Base-by-base conservation (phyloP, 306 rosid genomes). In the Echinosophora koreensis region DNA sequence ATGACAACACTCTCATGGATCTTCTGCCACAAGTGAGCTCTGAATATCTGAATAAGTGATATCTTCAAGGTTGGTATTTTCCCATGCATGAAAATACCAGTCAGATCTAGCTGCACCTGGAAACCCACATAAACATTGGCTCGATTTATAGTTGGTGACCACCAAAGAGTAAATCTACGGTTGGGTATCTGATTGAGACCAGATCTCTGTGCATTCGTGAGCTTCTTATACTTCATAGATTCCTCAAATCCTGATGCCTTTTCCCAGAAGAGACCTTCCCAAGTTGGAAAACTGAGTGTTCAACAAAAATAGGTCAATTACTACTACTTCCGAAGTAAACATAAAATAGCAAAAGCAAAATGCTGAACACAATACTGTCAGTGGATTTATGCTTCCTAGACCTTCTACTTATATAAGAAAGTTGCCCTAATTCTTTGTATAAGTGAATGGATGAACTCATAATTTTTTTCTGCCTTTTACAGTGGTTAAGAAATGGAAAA, bases 231-330 rank as follows among this genome's bases (percentile, higher is more conserved):
- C 89, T 96, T 96, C 99, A 96, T 96, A 14, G 99, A 92, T 85
- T 96, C 99, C 87, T 96, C 99, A 86, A 96, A 92, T 3, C 99
- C 99, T 41, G 99, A 96, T 72, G 99, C 99, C 83, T 96, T 96
- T 47, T 96, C 99, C 99, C 99, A 96, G 50, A 94, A 94, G 82
- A 94, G 98, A 88, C 97, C 97, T 85, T 94, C 98, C 97, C 98
- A 94, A 22, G 98, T 92, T 47, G 97, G 97, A 77, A 92, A 92
- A 77, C 98, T 94, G 86, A 78, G 77, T 28, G 66, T 65, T 71
- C 76, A 78, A 52, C 8, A 79, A 79, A 2, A 12, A 68, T 3
- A 32, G n/a, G 55, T 84, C 76, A 86, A 69, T 60, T 30, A 14
- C 22, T 49, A 4, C 62, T 49, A 46, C 12, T 16, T 14, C 56